phyloP scores from a whole-genome alignment of 768 basidiomycete species.

The Tricholoma sp. region DNA sequence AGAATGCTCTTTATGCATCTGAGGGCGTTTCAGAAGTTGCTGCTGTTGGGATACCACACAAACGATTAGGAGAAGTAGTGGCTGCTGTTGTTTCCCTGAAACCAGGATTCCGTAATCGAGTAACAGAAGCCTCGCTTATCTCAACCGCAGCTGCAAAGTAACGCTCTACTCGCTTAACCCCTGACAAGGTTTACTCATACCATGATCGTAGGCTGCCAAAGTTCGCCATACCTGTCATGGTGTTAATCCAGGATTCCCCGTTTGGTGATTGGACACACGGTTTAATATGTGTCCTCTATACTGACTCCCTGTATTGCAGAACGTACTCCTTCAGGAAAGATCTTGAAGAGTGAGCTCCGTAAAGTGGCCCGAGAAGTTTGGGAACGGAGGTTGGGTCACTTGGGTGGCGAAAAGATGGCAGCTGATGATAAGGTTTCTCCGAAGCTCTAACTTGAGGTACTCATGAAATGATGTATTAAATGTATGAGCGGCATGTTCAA shows the following conservation, averaged over 20 bases:
- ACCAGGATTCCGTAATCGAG: neutral
- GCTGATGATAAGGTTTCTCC: neutral
- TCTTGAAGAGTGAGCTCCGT: neutral
- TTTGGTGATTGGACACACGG: neutral
- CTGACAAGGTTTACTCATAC: too few species aligned
- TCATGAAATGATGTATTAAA: too few species aligned
- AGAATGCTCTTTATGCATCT: constrained; percentile 4
- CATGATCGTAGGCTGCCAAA: neutral
- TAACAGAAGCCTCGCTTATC: neutral
- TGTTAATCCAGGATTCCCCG: neutral
- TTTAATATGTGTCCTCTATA: too few species aligned
- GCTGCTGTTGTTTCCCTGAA: constrained; percentile 1
- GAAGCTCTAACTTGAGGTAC: neutral
- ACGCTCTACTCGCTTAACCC: neutral
- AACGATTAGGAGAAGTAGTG: constrained; percentile 2
- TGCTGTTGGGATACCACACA: constrained; percentile 3
- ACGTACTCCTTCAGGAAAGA: neutral
- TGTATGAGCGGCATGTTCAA: too few species aligned
- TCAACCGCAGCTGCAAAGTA: neutral
- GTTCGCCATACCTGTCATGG: constrained; percentile 1
- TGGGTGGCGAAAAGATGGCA: neutral
- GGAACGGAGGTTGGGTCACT: neutral
- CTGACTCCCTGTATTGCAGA: neutral
- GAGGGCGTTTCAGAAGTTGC: constrained; percentile 1
- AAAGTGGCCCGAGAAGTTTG: neutral